Evolutionary conservation across 192 early-diverging fungal genomes (phyloP).

Genomic region (Helicostylum pulchrum): DNA sequence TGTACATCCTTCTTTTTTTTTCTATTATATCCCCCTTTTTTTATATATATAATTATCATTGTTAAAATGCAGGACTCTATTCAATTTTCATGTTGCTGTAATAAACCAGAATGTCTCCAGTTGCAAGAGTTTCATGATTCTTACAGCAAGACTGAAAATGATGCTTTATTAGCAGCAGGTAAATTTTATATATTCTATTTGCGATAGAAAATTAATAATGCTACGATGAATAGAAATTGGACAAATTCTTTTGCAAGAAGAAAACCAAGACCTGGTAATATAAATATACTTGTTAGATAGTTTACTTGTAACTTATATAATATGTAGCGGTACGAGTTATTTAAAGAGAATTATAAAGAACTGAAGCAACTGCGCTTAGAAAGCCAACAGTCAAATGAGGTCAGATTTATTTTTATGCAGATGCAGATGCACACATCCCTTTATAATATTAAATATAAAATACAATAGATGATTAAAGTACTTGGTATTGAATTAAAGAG

Average conservation of each 20-base stretch:
- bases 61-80: neutral
- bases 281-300: too few relatives aligned
- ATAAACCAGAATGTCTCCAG: neutral
- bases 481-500: neutral
- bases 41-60: neutral
- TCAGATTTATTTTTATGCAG: neutral
- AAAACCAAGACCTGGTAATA: neutral
- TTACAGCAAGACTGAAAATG: neutral
- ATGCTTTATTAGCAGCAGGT: conserved; percentile 20
- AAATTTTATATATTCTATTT: neutral
- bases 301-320: neutral
- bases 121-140: conserved; percentile 8
- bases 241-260: conserved; percentile 3
- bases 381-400: conserved; percentile 6
- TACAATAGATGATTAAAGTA: too few relatives aligned
- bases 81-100: conserved; percentile 12
- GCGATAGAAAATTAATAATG: neutral
- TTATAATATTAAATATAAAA: too few relatives aligned
- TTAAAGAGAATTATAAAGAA: conserved; percentile 12
- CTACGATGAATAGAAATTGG: neutral
- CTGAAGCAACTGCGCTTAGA: neutral
- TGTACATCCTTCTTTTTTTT: too few relatives aligned
- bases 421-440: too few relatives aligned
- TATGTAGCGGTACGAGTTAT: conserved; percentile 1
- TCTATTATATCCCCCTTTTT: neutral